A percentile compares a stretch with the other conserved stretches of the same genome.
Conservation (phyloP, 345 rosid species). For the Clausena lansium region DNA sequence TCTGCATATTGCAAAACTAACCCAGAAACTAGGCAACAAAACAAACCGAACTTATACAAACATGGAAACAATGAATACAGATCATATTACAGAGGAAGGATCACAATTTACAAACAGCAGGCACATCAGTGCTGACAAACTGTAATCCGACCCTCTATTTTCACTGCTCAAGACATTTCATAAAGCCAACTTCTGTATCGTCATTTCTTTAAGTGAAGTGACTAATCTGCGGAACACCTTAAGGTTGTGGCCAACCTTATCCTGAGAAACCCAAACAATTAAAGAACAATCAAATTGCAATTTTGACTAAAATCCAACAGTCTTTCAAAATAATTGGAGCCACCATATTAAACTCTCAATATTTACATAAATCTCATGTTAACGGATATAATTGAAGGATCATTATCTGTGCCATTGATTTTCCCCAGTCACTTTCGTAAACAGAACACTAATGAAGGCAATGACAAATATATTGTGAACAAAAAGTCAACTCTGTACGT, state of each 20-base stretch:
- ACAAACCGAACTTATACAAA: not conserved
- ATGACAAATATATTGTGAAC: not conserved
- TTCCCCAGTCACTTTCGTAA: not conserved
- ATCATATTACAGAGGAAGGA: not conserved
- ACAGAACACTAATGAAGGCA: not conserved
- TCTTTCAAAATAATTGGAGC: not conserved
- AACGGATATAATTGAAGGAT: not conserved
- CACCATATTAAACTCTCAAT: not conserved
- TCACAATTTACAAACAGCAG: not conserved
- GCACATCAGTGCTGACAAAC: not conserved
- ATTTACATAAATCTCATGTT: not conserved
- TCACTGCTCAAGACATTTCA: slow-evolving; percentile 17
- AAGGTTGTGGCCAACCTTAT: slow-evolving; percentile 68
- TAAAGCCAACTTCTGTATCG: slow-evolving; percentile 47
- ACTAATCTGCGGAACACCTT: slow-evolving; percentile 81
- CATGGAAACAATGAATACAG: not conserved
- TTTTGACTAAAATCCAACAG: not conserved
- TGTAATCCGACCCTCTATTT: not conserved
- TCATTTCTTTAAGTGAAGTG: slow-evolving; percentile 68
- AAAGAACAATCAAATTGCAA: not conserved
- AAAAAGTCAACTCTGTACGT: not conserved
- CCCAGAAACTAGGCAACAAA: not conserved
- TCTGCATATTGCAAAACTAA: not conserved
- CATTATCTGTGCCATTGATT: not conserved
- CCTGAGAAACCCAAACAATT: slow-evolving; percentile 42